A percentile compares a stretch with the other conserved stretches of the same genome.
phyloP scores from a whole-genome alignment of 73 alveolate species.

The Blepharisma japonicum region DNA sequence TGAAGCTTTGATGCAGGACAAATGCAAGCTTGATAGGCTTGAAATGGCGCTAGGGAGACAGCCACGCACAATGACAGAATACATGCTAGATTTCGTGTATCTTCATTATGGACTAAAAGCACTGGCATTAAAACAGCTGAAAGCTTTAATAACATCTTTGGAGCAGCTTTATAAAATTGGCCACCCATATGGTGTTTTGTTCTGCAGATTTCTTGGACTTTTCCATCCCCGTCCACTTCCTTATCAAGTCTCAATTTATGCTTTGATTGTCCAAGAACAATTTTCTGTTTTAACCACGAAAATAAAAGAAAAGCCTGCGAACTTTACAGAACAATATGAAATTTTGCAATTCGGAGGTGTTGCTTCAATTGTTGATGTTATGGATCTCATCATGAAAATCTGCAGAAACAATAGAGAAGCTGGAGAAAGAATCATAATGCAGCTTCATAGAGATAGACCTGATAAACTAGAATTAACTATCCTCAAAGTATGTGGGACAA shows the following conservation, averaged over 20 bases:
- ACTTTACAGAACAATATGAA: background rate
- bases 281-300: background rate
- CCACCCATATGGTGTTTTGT: constrained; percentile 28
- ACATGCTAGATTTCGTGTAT: constrained; percentile 25
- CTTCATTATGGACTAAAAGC: constrained; percentile 27
- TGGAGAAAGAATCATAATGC: constrained; percentile 10
- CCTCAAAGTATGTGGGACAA: background rate
- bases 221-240: constrained; percentile 29
- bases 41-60: constrained; percentile 13
- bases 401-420: constrained; percentile 21
- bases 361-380: constrained; percentile 28
- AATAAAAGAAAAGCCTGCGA: constrained; percentile 13
- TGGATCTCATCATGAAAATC: constrained; percentile 15
- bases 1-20: constrained; percentile 23
- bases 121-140: background rate
- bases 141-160: background rate
- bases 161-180: constrained; percentile 24
- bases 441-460: constrained; percentile 16
- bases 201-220: constrained; percentile 24
- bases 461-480: constrained; percentile 6
- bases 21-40: background rate
- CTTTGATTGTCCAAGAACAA: constrained; percentile 12
- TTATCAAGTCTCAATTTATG: constrained; percentile 11
- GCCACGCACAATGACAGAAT: constrained; percentile 32
- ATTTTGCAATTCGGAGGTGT: constrained; percentile 24